These are phyloP conservation scores for Penicillium pulvis DNA, from an alignment of 495 filamentous ascomycete species.

Conservation along the genomic window DNA sequence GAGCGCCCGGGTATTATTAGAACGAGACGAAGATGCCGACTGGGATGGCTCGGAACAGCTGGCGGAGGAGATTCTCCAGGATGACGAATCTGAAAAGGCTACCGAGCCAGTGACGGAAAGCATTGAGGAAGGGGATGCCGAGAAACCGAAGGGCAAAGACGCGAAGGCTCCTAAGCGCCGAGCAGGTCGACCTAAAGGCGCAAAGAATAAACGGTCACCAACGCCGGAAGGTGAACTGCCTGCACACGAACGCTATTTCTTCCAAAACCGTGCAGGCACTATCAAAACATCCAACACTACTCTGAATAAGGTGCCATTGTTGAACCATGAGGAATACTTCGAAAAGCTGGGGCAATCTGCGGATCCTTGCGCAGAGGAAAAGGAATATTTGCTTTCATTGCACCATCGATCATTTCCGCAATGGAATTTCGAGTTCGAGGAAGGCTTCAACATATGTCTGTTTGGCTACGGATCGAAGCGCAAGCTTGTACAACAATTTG, in stretches of 20 bases:
- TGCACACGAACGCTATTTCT: conserved; percentile 89
- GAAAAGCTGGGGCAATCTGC: conserved; percentile 62
- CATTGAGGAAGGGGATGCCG: conserved; percentile 35
- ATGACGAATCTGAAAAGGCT: conserved; percentile 34
- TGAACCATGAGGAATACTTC: conserved; percentile 93
- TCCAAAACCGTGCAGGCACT: conserved; percentile 80
- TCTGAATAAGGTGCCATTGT: conserved; percentile 69
- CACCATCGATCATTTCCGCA: conserved; percentile 84
- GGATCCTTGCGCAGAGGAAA: conserved; percentile 73
- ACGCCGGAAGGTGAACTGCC: conserved; percentile 80
- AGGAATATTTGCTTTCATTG: conserved; percentile 68
- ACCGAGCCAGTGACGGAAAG: conserved; percentile 41
- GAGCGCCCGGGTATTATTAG: conserved; percentile 73
- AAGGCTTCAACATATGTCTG: conserved; percentile 88
- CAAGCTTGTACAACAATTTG: conserved; percentile 73
- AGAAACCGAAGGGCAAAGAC: conserved; percentile 32
- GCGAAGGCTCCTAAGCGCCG: conserved; percentile 56
- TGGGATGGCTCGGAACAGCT: conserved; percentile 75
- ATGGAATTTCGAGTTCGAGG: conserved; percentile 88
- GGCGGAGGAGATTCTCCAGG: conserved; percentile 69
- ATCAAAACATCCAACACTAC: conserved; percentile 86
- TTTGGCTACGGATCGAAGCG: conserved; percentile 93
- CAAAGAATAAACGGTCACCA: conserved; percentile 68
- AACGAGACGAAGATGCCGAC: conserved; percentile 71
- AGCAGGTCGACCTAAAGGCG: conserved; percentile 59